Conservation (phyloP, 1,284 basidiomycete species). For the Uromyces viciae-fabae region DNA sequence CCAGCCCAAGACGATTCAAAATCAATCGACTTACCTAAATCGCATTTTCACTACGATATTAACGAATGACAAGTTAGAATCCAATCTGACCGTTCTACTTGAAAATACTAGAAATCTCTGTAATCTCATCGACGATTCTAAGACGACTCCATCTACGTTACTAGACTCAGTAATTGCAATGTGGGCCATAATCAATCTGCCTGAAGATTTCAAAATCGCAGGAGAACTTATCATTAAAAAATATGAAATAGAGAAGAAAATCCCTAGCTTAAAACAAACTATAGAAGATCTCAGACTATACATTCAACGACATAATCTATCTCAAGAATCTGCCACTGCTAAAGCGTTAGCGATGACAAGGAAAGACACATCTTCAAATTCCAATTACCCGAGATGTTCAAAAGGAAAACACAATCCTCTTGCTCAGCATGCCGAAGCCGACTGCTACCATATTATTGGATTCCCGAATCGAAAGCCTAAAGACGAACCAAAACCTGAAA, state of each 20-base stretch:
- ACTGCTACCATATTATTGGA: no score
- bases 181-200: constrained; percentile 10
- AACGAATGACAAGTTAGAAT: neutral
- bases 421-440: neutral
- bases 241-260: neutral
- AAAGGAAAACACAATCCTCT: neutral
- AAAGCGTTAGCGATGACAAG: neutral
- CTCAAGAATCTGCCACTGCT: neutral
- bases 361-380: neutral
- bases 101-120: neutral
- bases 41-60: neutral
- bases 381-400: neutral
- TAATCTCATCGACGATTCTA: constrained; percentile 5
- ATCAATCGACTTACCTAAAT: constrained; percentile 9
- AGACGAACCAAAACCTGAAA: neutral
- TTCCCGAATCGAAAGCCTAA: no score
- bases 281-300: neutral
- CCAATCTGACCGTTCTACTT: neutral
- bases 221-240: neutral
- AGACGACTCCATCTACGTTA: neutral
- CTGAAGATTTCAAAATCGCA: neutral
- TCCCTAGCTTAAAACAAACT: neutral
- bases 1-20: constrained; percentile 11
- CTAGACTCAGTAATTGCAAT: constrained; percentile 3
- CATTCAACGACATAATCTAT: neutral